phyloP scores from a whole-genome alignment of 2,329 filamentous ascomycete species.

The Hypomyces perniciosus region DNA sequence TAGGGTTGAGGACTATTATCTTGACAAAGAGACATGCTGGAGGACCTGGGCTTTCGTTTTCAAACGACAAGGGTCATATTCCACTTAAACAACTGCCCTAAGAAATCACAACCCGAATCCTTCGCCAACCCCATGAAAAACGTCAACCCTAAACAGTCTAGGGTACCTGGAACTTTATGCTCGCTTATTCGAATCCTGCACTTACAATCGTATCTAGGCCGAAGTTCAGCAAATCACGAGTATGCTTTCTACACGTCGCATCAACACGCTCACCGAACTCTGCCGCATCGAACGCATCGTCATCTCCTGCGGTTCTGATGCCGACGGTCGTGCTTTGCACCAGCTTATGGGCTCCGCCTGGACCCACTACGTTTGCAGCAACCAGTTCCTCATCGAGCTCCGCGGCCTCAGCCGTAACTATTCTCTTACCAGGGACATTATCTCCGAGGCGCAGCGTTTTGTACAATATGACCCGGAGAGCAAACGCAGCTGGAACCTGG shows the following conservation, averaged over 20 bases:
- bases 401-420: constrained; percentile 61
- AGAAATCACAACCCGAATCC: no score
- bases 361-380: constrained; percentile 64
- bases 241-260: constrained; percentile 57
- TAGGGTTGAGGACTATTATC: no score
- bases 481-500: constrained; percentile 69
- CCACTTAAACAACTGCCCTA: no score
- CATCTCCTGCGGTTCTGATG: constrained; percentile 49
- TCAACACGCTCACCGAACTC: constrained; percentile 68
- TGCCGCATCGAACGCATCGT: constrained; percentile 65
- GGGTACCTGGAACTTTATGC: no score
- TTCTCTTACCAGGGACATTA: constrained; percentile 58
- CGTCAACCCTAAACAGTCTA: no score
- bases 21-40: no score
- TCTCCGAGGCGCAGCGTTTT: constrained; percentile 59
- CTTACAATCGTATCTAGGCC: no score
- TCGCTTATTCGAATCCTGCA: no score
- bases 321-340: constrained; percentile 53
- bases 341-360: constrained; percentile 64
- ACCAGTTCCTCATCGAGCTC: constrained; percentile 65
- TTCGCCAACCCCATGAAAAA: no score
- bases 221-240: constrained; percentile 48
- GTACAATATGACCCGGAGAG: constrained; percentile 60
- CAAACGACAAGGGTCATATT: no score
- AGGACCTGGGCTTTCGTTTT: no score